phyloP scores from a whole-genome alignment of 1,284 basidiomycete species.

The Cryptococcus wingfieldii region DNA sequence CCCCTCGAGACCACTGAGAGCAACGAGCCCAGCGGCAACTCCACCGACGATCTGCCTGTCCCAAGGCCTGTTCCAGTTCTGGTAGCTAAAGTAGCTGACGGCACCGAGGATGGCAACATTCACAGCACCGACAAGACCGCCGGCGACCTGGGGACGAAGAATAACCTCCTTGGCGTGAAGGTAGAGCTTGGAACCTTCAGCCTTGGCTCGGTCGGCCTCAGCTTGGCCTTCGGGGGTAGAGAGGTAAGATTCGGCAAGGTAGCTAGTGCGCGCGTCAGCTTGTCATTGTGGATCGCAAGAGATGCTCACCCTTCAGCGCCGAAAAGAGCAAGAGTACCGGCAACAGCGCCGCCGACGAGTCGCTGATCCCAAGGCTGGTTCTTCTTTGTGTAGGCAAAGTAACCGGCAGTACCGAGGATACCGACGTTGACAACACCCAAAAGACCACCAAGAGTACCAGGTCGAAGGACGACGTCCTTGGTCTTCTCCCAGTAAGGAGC shows the following conservation, averaged over 20 bases:
- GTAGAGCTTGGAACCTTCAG: constrained; percentile 62
- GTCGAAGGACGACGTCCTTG: constrained; percentile 62
- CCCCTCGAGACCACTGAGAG: constrained; percentile 67
- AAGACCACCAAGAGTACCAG: constrained; percentile 67
- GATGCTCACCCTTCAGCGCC: constrained; percentile 55
- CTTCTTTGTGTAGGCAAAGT: constrained; percentile 64
- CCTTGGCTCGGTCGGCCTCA: constrained; percentile 58
- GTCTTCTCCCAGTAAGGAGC: constrained; percentile 57
- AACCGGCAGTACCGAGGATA: constrained; percentile 60
- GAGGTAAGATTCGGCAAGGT: constrained; percentile 60
- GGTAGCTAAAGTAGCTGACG: constrained; percentile 65
- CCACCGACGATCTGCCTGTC: constrained; percentile 64
- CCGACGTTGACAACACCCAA: constrained; percentile 72
- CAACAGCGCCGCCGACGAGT: constrained; percentile 56
- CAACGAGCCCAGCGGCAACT: constrained; percentile 61
- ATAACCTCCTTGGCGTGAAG: constrained; percentile 59
- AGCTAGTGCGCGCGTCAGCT: constrained; percentile 42
- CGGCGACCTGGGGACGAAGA: constrained; percentile 64
- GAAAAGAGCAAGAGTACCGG: constrained; percentile 58
- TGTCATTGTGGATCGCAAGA: neutral
- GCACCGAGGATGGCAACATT: constrained; percentile 66
- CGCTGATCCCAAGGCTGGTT: constrained; percentile 60
- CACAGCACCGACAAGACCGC: constrained; percentile 64
- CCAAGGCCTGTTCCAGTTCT: constrained; percentile 68
- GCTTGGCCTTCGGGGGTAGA: constrained; percentile 59